Conservation (phyloP, 495 filamentous ascomycete species). For the Hypoxylon lienhwacheense region DNA sequence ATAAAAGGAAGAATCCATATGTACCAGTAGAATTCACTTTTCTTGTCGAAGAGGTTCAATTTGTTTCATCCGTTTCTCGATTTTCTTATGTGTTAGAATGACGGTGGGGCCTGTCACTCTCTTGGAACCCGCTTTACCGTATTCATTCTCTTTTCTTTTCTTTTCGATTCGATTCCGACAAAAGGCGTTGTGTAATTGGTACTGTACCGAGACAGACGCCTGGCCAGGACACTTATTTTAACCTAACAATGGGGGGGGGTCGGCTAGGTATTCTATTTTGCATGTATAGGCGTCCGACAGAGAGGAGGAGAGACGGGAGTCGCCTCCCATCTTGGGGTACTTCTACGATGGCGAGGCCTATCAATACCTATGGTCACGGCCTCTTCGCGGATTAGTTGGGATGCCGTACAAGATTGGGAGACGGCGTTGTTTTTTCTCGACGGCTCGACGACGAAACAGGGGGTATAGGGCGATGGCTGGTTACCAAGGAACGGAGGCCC, state of each 20-base stretch:
- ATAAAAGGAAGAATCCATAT: constrained; percentile 19
- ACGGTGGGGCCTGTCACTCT: constrained; percentile 14
- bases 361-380: constrained; percentile 1
- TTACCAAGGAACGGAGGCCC: not conserved
- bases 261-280: constrained; percentile 28
- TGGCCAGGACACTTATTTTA: constrained; percentile 26
- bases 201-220: constrained; percentile 30
- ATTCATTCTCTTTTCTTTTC: constrained; percentile 20
- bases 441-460: constrained; percentile 29
- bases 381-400: constrained; percentile 17
- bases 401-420: constrained; percentile 19
- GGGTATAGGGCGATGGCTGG: constrained; percentile 3
- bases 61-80: constrained; percentile 14
- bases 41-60: constrained; percentile 11
- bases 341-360: constrained; percentile 12
- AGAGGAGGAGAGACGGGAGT: constrained; percentile 32
- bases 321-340: constrained; percentile 23
- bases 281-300: constrained; percentile 40
- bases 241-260: constrained; percentile 22
- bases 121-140: constrained; percentile 18
- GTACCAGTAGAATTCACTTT: constrained; percentile 23
- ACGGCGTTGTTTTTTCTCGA: constrained; percentile 11
- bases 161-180: constrained; percentile 10
- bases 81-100: constrained; percentile 21
- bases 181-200: constrained; percentile 32